phyloP scores from a whole-genome alignment of 495 filamentous ascomycete genomes.

The Penicillium goetzii region DNA sequence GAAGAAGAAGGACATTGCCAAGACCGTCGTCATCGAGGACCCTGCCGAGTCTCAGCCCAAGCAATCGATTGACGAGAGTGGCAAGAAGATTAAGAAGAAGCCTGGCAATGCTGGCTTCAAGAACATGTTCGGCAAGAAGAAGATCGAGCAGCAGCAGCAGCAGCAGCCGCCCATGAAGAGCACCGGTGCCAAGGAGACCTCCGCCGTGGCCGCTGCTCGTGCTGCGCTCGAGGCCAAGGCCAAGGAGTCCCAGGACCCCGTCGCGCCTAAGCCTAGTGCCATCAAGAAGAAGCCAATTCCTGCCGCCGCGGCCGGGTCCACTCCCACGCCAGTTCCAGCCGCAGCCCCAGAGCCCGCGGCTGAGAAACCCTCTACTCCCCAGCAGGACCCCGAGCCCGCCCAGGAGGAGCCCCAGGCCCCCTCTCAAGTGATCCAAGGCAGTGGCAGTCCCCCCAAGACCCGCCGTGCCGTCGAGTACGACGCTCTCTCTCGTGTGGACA shows the following conservation, averaged over 20 bases:
- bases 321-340: constrained; percentile 16
- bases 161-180: constrained; percentile 39
- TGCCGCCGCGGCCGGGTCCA: constrained; percentile 20
- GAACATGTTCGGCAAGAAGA: constrained; percentile 55
- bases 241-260: constrained; percentile 41
- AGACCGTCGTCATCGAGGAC: constrained; percentile 29
- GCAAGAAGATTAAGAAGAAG: constrained; percentile 54
- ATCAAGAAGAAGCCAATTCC: constrained; percentile 47
- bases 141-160: constrained; percentile 30
- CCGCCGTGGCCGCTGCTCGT: constrained; percentile 55
- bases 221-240: constrained; percentile 53
- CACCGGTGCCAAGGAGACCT: constrained; percentile 37
- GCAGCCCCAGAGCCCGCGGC: constrained; percentile 13
- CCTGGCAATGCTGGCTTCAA: constrained; percentile 50
- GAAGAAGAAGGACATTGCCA: constrained; percentile 21
- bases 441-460: constrained; percentile 50
- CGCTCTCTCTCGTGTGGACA: constrained; percentile 62
- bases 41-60: constrained; percentile 33
- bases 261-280: constrained; percentile 25
- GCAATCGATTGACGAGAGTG: constrained; percentile 35
- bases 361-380: constrained; percentile 29
- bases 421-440: constrained; percentile 18
- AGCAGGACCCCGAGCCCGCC: constrained; percentile 29
- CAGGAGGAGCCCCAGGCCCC: constrained; percentile 23
- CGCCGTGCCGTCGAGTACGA: constrained; percentile 55